Evolutionary conservation across 2,329 filamentous ascomycete species (phyloP), one percentile per base, ranked within the genome.

Genomic region (Hymenoscyphus salicellus): DNA sequence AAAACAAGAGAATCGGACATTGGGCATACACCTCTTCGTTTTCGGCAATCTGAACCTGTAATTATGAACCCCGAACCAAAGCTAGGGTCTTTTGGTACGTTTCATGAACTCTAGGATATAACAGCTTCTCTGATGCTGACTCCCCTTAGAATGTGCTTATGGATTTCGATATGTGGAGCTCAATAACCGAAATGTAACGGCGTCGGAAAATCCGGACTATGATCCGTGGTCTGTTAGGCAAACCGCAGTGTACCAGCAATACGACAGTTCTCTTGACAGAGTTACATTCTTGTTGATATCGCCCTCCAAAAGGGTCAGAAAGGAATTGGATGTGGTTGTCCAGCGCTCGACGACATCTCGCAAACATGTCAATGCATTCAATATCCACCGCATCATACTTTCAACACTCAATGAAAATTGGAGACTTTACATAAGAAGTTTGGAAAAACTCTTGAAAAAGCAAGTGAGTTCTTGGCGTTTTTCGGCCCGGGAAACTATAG

Each of bases 141-240:
- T 14, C 28, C 6, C 6, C 8, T 2, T 32, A 71, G 69, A 71
- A 63, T 66, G 60, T 38, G 64, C 69, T 0, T 71, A 71, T 55
- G 58, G 58, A 1, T 65, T 68, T 56, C 63, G 63, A 8, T 68
- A 67, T 58, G 66, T 63, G 14, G 59, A 63, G 20, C 23, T 61
- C 10, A 69, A 69, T 38, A 16, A 62, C 14, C 36, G 68, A 16
- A 36, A 30, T 6, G 20, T 49, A 20, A 3, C 20, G 16, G 16
- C 28, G 5, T 20, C 33, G 7, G 41, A 59, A 1, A 61, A 64
- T 38, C 62, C 63, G 2, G 66, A 69, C 55, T 68, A 66, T 30
- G 66, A 68, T 58, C 63, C 61, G 16, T 69, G 68, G 68, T 69
- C 68, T 6, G 36, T 69, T 5, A 26, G 68, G 4, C 68, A 68